phyloP scores from a whole-genome alignment of 2,329 filamentous ascomycete genomes.

The Thelonectria olida region DNA sequence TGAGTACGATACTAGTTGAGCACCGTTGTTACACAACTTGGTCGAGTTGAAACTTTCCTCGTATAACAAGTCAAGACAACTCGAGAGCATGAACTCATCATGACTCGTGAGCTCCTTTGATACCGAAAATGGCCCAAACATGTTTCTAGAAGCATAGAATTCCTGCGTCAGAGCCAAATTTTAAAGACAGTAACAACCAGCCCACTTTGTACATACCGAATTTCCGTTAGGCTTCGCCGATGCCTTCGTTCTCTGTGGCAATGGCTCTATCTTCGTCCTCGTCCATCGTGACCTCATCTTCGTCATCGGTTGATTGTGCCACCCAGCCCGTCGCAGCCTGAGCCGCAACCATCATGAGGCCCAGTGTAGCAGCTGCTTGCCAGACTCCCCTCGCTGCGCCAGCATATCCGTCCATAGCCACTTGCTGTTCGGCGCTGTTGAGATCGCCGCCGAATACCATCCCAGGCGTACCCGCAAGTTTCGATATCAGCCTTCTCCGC shows the following conservation, averaged over 20 bases:
- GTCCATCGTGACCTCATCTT: slow-evolving; percentile 51
- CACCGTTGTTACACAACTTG: background rate
- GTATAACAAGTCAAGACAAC: background rate
- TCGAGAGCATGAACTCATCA: background rate
- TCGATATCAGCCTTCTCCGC: slow-evolving; percentile 53
- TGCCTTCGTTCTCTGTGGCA: slow-evolving; percentile 42
- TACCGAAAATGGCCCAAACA: background rate
- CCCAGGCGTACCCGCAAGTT: slow-evolving; percentile 61
- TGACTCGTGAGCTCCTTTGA: no score
- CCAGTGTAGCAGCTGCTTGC: slow-evolving; percentile 55
- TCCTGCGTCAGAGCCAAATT: background rate
- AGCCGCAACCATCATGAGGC: slow-evolving; percentile 53
- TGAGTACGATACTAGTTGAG: background rate
- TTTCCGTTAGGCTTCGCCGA: slow-evolving; percentile 40
- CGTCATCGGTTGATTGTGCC: slow-evolving; percentile 60
- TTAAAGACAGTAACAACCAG: background rate
- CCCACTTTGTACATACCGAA: no score
- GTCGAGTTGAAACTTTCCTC: no score
- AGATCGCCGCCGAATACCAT: slow-evolving; percentile 57
- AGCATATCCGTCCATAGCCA: slow-evolving; percentile 60
- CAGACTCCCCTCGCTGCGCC: slow-evolving; percentile 57
- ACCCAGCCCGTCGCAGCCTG: slow-evolving; percentile 63
- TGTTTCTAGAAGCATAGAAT: background rate
- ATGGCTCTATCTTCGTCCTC: slow-evolving; percentile 39
- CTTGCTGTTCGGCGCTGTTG: slow-evolving; percentile 49